Evolutionary conservation across 2,329 filamentous ascomycete genomes (phyloP), one percentile per base, ranked within the genome.

Genomic region (Albophoma yamanashiensis): DNA sequence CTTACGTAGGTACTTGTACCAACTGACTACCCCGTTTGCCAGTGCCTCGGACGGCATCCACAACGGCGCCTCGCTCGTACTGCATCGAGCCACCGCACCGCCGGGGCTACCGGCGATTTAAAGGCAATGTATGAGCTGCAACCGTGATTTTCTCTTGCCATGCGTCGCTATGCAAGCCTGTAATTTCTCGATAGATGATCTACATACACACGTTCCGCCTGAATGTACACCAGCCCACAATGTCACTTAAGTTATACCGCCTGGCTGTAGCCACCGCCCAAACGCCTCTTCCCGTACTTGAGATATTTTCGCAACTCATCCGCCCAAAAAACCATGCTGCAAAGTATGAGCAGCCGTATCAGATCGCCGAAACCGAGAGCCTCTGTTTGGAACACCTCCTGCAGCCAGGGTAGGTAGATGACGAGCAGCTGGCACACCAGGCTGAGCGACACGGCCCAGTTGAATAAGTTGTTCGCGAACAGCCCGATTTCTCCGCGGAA

Each of bases 341-440:
- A 89, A 62, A 99, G 79, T 55, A 85, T 71, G 36, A 93, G 67
- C 66, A 99, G 77, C 61, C 85, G 78, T 47, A 92, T 68, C 60
- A 97, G 74, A 78, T 99, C 94, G 62, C 82, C 77, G 11, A 92
- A 71, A 0, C 84, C 79, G 59, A 99, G 75, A 0, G 89, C 88
- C 74, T 99, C 94, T 0, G 94, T 99, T 78, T 99, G 94, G 76
- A 99, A 99, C 6, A 97, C 87, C 58, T 89, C 84, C 75, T 99
- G 94, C 67, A 99, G 78, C 77, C 92, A 92, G 12, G 94, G 94
- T 64, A 97, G 87, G 74, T 97, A 99, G 59, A 99, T 91, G 60
- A 99, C 95, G 63, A 93, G 82, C 55, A 92, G 77, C 75, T 99
- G 94, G 2, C 94, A 94, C 6, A 89, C 76, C 56, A 99, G 73